These are phyloP conservation scores for Cutaneotrichosporon dermatis DNA, from an alignment of 1,284 basidiomycete species.

Conservation along the genomic window DNA sequence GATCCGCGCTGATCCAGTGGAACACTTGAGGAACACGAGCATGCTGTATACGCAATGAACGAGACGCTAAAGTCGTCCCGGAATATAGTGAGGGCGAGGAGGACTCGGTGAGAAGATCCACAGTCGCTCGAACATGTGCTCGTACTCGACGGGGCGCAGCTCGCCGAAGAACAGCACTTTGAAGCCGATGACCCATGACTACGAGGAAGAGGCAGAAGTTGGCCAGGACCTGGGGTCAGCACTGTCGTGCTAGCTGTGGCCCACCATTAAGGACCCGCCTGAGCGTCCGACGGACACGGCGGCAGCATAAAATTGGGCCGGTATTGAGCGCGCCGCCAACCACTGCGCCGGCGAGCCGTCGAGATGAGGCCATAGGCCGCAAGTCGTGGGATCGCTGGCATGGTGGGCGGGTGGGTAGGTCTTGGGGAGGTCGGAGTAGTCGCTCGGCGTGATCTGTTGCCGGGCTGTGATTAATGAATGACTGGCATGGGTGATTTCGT, in stretches of 20 bases:
- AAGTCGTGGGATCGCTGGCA: constrained; percentile 43
- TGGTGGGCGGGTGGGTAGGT: neutral
- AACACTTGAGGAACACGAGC: constrained; percentile 90
- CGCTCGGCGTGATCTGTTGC: neutral
- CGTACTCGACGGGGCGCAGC: constrained; percentile 81
- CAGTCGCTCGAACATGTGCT: constrained; percentile 88
- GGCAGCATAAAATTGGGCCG: constrained; percentile 93
- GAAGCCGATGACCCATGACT: constrained; percentile 66
- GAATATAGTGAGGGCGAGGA: constrained; percentile 95
- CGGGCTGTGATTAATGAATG: neutral
- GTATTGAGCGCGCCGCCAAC: constrained; percentile 73
- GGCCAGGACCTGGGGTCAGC: constrained; percentile 66
- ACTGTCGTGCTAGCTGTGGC: constrained; percentile 24
- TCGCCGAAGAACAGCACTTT: constrained; percentile 90
- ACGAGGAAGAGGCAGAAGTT: constrained; percentile 84
- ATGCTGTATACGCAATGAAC: constrained; percentile 87
- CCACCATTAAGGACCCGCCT: constrained; percentile 78
- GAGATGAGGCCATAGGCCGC: constrained; percentile 67
- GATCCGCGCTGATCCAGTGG: constrained; percentile 91
- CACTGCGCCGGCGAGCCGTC: constrained; percentile 63
- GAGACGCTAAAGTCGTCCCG: constrained; percentile 83
- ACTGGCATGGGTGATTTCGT: neutral
- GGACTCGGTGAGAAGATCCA: constrained; percentile 98
- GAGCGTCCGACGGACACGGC: constrained; percentile 88
- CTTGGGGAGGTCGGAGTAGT: neutral